Evolutionary conservation across 2,329 filamentous ascomycete species (phyloP).

Genomic region (Pseudocercospora pini-densiflorae): DNA sequence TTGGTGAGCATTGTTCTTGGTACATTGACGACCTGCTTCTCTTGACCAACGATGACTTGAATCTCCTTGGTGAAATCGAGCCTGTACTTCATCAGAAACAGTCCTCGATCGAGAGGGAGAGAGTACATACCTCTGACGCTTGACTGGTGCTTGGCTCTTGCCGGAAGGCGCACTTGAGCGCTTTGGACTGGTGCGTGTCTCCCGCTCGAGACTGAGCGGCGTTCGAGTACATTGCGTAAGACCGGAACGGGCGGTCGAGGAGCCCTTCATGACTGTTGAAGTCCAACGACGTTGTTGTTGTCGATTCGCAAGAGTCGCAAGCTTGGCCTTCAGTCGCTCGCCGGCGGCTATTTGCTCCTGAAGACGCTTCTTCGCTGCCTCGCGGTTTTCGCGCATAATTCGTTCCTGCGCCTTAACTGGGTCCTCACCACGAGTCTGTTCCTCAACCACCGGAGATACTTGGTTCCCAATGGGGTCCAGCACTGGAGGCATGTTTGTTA

Average conservation of each 20-base stretch:
- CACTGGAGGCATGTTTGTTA: too few relatives aligned
- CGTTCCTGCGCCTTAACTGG: too few relatives aligned
- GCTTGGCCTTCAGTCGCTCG: too few relatives aligned
- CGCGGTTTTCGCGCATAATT: too few relatives aligned
- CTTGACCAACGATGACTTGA: not conserved
- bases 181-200: not conserved
- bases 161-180: not conserved
- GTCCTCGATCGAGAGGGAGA: not conserved
- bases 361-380: too few relatives aligned
- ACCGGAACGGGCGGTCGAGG: not conserved
- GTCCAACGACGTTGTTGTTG: too few relatives aligned
- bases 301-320: too few relatives aligned
- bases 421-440: too few relatives aligned
- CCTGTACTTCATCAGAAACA: not conserved
- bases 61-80: not conserved
- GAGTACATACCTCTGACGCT: not conserved
- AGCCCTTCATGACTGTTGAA: not conserved
- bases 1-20: not conserved
- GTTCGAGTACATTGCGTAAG: not conserved
- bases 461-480: too few relatives aligned
- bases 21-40: not conserved
- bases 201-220: not conserved
- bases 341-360: too few relatives aligned
- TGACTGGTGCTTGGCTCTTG: not conserved
- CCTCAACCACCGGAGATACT: too few relatives aligned